Conservation (phyloP, 306 rosid genomes). For the Trichosanthes truncata region DNA sequence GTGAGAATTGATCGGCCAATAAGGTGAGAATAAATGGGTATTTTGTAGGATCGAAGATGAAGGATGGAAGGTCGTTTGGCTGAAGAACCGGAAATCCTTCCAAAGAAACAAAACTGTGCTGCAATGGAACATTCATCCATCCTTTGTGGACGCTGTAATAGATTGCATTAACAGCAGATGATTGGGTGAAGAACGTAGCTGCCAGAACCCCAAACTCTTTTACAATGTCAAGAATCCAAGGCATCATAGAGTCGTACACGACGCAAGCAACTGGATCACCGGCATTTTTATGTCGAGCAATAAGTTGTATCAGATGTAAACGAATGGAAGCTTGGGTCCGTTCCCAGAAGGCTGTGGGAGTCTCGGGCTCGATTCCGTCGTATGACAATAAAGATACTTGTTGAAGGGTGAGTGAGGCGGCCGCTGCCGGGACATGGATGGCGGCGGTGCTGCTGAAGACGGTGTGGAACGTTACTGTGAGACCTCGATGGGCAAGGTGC, state of each 20-base stretch:
- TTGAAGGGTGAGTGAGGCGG: neutral
- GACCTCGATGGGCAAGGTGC: neutral
- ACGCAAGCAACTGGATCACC: conserved; percentile 19
- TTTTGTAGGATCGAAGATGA: neutral
- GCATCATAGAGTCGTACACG: conserved; percentile 28
- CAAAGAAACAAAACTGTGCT: neutral
- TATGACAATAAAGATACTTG: neutral
- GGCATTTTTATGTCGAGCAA: neutral
- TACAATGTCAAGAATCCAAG: conserved; percentile 38
- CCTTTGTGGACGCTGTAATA: conserved; percentile 7
- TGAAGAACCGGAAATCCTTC: neutral
- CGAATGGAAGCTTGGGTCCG: conserved; percentile 8
- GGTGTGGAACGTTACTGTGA: conserved; percentile 7
- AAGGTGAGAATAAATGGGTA: neutral
- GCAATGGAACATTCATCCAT: neutral
- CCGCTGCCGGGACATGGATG: neutral
- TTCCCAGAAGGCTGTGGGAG: neutral
- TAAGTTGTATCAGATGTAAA: conserved; percentile 2
- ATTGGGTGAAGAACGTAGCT: conserved; percentile 29
- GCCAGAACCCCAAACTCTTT: conserved; percentile 11
- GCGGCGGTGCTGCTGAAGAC: neutral
- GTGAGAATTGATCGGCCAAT: neutral
- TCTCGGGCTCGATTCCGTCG: neutral
- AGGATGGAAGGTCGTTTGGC: neutral
- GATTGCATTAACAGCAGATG: conserved; percentile 25